phyloP scores from a whole-genome alignment of 2,329 filamentous ascomycete species.

The Fusarium sp. region DNA sequence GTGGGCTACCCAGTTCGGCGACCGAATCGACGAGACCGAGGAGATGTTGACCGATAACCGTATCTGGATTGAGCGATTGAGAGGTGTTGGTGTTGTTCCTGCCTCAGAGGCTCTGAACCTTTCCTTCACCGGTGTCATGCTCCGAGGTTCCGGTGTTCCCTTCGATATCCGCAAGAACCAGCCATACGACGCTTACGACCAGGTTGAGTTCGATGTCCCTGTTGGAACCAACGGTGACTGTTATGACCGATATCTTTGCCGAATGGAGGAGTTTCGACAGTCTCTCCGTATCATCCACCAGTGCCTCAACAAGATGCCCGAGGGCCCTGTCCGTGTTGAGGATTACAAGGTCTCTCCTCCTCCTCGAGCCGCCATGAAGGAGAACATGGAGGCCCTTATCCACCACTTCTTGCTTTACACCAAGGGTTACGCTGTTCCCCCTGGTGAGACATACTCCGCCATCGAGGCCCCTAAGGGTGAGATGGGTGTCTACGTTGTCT shows the following conservation, averaged over 20 bases:
- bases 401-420: constrained; percentile 99
- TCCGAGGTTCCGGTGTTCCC: constrained; percentile 93
- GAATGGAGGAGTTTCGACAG: constrained; percentile 99
- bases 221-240: constrained; percentile 98
- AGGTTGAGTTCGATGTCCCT: constrained; percentile 98
- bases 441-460: constrained; percentile 96
- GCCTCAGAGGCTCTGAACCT: constrained; percentile 97
- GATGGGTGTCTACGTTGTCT: constrained; percentile 98
- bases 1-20: constrained; percentile 98
- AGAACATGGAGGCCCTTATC: constrained; percentile 99
- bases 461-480: constrained; percentile 99
- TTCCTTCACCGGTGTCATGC: constrained; percentile 97
- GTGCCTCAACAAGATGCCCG: constrained; percentile 98
- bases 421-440: constrained; percentile 97
- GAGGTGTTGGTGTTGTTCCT: constrained; percentile 90
- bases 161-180: constrained; percentile 97
- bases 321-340: constrained; percentile 92
- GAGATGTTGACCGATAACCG: constrained; percentile 99
- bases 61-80: constrained; percentile 96
- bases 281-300: constrained; percentile 98
- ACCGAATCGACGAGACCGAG: constrained; percentile 98
- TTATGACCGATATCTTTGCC: constrained; percentile 98
- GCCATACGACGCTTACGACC: constrained; percentile 96
- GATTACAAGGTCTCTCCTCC: constrained; percentile 99
- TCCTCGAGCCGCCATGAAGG: constrained; percentile 98